Evolutionary conservation across 371 early-diverging fungal species (phyloP).

Genomic region (Apophysomyces variabilis): DNA sequence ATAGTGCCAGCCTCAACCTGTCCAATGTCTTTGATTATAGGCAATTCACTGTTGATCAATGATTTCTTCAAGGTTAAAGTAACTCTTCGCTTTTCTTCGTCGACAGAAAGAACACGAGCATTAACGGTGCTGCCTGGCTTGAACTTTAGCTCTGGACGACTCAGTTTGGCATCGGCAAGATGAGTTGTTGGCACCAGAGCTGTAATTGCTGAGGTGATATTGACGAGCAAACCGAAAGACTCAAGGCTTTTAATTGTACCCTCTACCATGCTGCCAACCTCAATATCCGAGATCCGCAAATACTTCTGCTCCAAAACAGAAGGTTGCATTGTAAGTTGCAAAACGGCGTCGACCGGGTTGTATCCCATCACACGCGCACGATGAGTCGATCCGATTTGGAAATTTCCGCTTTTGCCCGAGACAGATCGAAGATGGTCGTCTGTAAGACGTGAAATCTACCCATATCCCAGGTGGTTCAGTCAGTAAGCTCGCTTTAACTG

Average conservation of each 20-base stretch:
- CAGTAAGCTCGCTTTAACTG: not conserved
- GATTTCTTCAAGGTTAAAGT: conserved; percentile 80
- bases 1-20: conserved; percentile 61
- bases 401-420: conserved; percentile 60
- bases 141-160: conserved; percentile 80
- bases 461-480: not conserved
- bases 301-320: conserved; percentile 73
- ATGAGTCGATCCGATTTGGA: conserved; percentile 68
- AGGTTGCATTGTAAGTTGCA: conserved; percentile 73
- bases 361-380: conserved; percentile 80
- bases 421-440: conserved; percentile 65
- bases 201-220: conserved; percentile 63
- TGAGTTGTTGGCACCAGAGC: conserved; percentile 79
- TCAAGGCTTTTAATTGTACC: conserved; percentile 57
- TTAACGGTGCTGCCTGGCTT: conserved; percentile 70
- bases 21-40: conserved; percentile 64
- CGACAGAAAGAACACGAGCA: conserved; percentile 73
- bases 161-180: conserved; percentile 76
- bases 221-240: conserved; percentile 68
- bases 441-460: conserved; percentile 69
- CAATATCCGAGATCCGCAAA: conserved; percentile 71
- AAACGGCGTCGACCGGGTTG: conserved; percentile 75
- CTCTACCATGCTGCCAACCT: conserved; percentile 70
- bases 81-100: conserved; percentile 59
- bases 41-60: conserved; percentile 74